Conservation (phyloP, 768 basidiomycete species). For the Jaapia argillacea region DNA sequence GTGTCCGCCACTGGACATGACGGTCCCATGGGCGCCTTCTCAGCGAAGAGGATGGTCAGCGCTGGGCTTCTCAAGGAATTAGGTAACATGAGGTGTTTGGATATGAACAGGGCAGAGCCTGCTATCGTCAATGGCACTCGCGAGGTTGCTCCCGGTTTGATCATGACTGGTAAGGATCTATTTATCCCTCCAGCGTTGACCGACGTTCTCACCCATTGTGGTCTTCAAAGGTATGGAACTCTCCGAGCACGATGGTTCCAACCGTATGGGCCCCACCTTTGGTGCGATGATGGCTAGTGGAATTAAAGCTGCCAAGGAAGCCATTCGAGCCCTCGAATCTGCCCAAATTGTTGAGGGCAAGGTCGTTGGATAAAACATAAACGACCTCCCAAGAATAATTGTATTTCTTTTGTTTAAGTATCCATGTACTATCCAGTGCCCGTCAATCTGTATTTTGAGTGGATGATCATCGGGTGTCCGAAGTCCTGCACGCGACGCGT, state of each 20-base stretch:
- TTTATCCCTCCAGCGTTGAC: not conserved
- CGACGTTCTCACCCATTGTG: not conserved
- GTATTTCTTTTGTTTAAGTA: no score
- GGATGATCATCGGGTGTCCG: no score
- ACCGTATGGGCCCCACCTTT: conserved; percentile 63
- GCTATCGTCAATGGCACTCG: conserved; percentile 72
- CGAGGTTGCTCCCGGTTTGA: conserved; percentile 65
- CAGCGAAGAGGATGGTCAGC: conserved; percentile 69
- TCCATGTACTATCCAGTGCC: no score
- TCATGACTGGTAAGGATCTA: conserved; percentile 51
- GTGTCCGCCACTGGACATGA: conserved; percentile 71
- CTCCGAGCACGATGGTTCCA: conserved; percentile 70
- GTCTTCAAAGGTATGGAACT: conserved; percentile 61
- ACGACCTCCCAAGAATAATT: no score
- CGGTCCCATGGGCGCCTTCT: conserved; percentile 75
- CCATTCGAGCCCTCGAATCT: conserved; percentile 39
- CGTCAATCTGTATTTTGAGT: no score
- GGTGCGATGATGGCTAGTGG: conserved; percentile 76
- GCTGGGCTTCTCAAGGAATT: conserved; percentile 64
- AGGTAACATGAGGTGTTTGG: conserved; percentile 71
- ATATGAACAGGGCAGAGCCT: conserved; percentile 78
- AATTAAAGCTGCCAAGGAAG: conserved; percentile 61
- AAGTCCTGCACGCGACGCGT: no score
- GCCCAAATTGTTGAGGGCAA: conserved; percentile 44
- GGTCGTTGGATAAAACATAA: conserved; percentile 34